phyloP scores from a whole-genome alignment of 108 stramenopile genomes.

The Bacterosira constricta region DNA sequence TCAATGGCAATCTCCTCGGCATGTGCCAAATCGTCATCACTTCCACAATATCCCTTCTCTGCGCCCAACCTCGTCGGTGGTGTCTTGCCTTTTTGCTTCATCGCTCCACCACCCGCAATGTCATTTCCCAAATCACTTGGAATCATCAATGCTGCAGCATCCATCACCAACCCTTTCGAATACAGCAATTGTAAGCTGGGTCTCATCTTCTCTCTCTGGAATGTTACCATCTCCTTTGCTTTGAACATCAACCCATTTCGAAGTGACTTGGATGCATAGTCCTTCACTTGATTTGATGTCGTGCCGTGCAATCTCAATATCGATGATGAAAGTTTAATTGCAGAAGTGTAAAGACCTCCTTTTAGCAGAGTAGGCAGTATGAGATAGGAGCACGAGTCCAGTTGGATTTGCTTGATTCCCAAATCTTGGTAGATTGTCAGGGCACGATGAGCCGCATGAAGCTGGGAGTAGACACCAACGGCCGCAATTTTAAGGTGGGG shows the following conservation, averaged over 20 bases:
- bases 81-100: slow-evolving; percentile 19
- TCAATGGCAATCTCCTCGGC: slow-evolving; percentile 65
- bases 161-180: slow-evolving; percentile 73
- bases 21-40: slow-evolving; percentile 56
- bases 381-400: slow-evolving; percentile 76
- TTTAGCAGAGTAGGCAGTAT: slow-evolving; percentile 62
- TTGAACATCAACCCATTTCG: slow-evolving; percentile 66
- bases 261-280: slow-evolving; percentile 64
- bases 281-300: slow-evolving; percentile 63
- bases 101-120: background rate
- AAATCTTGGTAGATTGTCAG: slow-evolving; percentile 57
- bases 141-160: slow-evolving; percentile 64
- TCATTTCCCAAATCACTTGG: slow-evolving; percentile 27
- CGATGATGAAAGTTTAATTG: slow-evolving; percentile 49
- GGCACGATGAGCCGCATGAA: slow-evolving; percentile 52
- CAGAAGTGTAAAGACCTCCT: slow-evolving; percentile 77
- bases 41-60: slow-evolving; percentile 71
- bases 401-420: slow-evolving; percentile 78
- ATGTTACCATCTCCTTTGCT: slow-evolving; percentile 71
- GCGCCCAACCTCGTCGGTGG: slow-evolving; percentile 38
- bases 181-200: slow-evolving; percentile 59
- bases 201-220: slow-evolving; percentile 73
- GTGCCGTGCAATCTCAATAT: slow-evolving; percentile 65
- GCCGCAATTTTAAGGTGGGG: slow-evolving; percentile 74
- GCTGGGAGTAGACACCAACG: slow-evolving; percentile 54